Evolutionary conservation across 805 yeast genomes (phyloP), one percentile per base, ranked within the genome.

Genomic region (Saccharomyces mikatae): DNA sequence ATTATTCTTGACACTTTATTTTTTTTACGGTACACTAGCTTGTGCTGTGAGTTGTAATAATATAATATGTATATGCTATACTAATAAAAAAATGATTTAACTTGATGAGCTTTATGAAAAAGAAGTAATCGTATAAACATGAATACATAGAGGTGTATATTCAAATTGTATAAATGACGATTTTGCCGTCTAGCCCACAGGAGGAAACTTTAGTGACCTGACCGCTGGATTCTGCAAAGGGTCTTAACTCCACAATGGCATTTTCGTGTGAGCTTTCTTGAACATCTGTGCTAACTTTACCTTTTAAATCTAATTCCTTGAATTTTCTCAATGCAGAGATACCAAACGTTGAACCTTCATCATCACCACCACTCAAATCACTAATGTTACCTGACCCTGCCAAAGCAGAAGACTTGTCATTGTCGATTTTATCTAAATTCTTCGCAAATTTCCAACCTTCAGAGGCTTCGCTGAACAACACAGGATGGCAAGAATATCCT

Each of bases 251-350:
- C 52, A 86, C 81, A 67, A 94, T 86, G 36, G 97, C 84, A 73
- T 92, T 94, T 73, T 91, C 97, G 74, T 94, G 98, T 56, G 88
- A 80, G 14, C 96, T 89, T 41, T 74, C 78, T 31, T 78, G 71
- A 36, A 76, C 74, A 44, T 77, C 74, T 52, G 73, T 71, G 54
- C 71, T 76, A 51, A 81, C 81, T 54, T 87, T 80, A 56, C 99
- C 99, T 77, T 90, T 94, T 70, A 92, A 80, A 73, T 94, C 99
- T 79, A 94, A 76, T 71, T 92, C 96, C 72, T 89, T 84, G 76
- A 94, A 94, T 91, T 92, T 89, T 74, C 87, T 87, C 70, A 94
- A 80, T 6, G 95, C 95, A 59, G 85, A 81, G 59, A 86, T 87
- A 58, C 87, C 86, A 52, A 73, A 73, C 5, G 80, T 75, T 13